These are phyloP conservation scores for Apiospora arundinis DNA, from an alignment of 2,329 filamentous ascomycete genomes.

Conservation along the genomic window DNA sequence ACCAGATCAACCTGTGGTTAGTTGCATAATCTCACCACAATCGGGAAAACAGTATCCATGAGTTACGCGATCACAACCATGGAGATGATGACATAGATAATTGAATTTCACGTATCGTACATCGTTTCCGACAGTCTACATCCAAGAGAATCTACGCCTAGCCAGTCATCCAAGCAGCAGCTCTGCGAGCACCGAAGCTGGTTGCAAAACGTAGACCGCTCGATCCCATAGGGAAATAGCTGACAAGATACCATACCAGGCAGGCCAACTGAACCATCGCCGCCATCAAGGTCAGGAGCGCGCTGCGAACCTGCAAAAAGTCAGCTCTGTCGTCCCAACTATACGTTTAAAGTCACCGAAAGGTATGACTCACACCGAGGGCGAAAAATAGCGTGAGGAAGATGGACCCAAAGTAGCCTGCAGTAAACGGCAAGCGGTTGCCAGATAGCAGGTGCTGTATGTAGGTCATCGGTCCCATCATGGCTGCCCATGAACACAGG, in stretches of 20 bases:
- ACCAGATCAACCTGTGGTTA: not conserved
- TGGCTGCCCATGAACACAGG: constrained; percentile 87
- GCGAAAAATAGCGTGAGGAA: constrained; percentile 89
- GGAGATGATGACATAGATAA: not conserved
- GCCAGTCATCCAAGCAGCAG: constrained; percentile 86
- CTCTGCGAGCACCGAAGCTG: constrained; percentile 82
- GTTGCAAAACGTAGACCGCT: constrained; percentile 86
- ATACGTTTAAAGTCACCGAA: not conserved
- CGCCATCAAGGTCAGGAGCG: constrained; percentile 83
- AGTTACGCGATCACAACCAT: not conserved
- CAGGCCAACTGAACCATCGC: constrained; percentile 83
- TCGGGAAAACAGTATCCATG: not conserved
- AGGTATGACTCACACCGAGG: constrained; percentile 76
- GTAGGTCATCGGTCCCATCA: constrained; percentile 91
- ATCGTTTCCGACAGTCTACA: not conserved
- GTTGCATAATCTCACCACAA: not conserved
- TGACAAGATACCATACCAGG: constrained; percentile 91
- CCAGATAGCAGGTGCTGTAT: constrained; percentile 83
- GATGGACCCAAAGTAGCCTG: constrained; percentile 94
- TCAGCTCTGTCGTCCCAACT: not conserved
- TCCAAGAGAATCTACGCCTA: constrained; percentile 46
- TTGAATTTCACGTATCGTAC: not conserved
- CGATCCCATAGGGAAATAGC: constrained; percentile 97
- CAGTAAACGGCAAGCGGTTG: constrained; percentile 87
- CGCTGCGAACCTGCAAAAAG: constrained; percentile 73